A percentile compares a stretch with the other conserved stretches of the same genome.
These are phyloP conservation scores for Gloeophyllum trabeum DNA, from an alignment of 768 basidiomycete genomes.

Conservation along the genomic window DNA sequence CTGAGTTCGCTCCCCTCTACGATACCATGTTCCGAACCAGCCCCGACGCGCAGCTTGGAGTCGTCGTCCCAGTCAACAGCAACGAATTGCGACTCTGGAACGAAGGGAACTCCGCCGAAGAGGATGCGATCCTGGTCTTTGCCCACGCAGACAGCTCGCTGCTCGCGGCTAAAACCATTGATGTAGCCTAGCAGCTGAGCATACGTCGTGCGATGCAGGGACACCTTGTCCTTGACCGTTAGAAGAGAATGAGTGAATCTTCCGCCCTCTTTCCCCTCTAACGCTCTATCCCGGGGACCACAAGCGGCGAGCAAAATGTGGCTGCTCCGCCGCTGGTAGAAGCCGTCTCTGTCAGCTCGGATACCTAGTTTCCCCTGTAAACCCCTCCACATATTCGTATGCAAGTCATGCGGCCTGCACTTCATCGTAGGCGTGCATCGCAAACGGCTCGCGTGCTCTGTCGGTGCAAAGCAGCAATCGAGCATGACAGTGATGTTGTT, in stretches of 20 bases:
- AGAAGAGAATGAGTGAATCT: constrained; percentile 49
- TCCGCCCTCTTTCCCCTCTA: constrained; percentile 54
- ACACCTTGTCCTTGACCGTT: constrained; percentile 27
- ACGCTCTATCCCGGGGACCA: constrained; percentile 38
- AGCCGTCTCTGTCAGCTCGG: constrained; percentile 28
- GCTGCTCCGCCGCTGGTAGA: constrained; percentile 29
- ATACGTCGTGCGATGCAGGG: constrained; percentile 46
- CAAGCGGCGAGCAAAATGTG: constrained; percentile 53
- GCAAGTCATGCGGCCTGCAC: constrained; percentile 31
- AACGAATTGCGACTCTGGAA: constrained; percentile 34
- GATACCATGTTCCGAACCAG: constrained; percentile 53
- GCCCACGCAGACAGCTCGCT: constrained; percentile 42
- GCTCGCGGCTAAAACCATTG: constrained; percentile 25
- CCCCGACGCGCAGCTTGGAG: constrained; percentile 35
- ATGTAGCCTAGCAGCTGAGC: constrained; percentile 34
- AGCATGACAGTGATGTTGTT: constrained; percentile 61
- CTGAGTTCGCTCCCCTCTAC: constrained; percentile 53
- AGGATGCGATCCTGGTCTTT: constrained; percentile 33
- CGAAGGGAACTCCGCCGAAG: constrained; percentile 48
- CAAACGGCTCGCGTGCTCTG: constrained; percentile 27
- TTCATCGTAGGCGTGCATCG: constrained; percentile 45
- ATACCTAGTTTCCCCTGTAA: constrained; percentile 30
- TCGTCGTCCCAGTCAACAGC: constrained; percentile 24
- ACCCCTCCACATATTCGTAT: constrained; percentile 42
- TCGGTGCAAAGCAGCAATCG: constrained; percentile 48